Evolutionary conservation across 345 rosid species (phyloP).

Genomic region (Passiflora organensis): DNA sequence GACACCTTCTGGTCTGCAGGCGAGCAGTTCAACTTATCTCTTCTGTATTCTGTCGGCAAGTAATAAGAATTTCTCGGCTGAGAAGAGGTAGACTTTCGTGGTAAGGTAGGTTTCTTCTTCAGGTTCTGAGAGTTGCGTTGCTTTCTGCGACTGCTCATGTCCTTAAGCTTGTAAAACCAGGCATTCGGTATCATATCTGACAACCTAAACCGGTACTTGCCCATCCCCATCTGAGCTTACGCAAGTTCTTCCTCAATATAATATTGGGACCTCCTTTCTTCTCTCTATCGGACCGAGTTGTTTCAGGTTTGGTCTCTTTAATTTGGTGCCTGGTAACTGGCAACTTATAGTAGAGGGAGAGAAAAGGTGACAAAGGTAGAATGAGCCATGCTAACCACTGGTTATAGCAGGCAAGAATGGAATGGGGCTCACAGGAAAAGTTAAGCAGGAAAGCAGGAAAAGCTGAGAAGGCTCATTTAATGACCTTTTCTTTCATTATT

Average conservation of each 20-base stretch:
- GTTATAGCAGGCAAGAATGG: not conserved
- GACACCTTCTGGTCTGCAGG: conserved; percentile 21
- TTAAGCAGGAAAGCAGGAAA: conserved; percentile 14
- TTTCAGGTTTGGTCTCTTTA: conserved; percentile 9
- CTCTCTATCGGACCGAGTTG: conserved; percentile 8
- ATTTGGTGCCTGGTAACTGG: conserved; percentile 11
- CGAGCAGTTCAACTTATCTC: conserved; percentile 25
- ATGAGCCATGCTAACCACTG: not conserved
- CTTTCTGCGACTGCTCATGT: conserved; percentile 36
- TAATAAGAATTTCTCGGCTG: conserved; percentile 14
- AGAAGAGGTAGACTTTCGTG: conserved; percentile 10
- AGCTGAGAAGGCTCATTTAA: not conserved
- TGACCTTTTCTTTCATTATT: not conserved
- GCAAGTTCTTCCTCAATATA: not conserved
- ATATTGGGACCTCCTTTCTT: not conserved
- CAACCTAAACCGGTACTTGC: conserved; percentile 63
- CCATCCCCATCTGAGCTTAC: conserved; percentile 36
- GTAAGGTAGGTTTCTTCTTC: conserved; percentile 6
- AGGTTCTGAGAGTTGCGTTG: not conserved
- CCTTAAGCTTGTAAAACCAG: conserved; percentile 79
- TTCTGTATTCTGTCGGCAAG: conserved; percentile 6
- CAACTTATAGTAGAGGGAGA: conserved; percentile 1
- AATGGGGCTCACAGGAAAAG: conserved; percentile 10
- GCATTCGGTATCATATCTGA: conserved; percentile 79
- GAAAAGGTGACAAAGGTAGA: not conserved